Conservation (phyloP, 139 green algal genomes). For the Yamagishiella unicocca region DNA sequence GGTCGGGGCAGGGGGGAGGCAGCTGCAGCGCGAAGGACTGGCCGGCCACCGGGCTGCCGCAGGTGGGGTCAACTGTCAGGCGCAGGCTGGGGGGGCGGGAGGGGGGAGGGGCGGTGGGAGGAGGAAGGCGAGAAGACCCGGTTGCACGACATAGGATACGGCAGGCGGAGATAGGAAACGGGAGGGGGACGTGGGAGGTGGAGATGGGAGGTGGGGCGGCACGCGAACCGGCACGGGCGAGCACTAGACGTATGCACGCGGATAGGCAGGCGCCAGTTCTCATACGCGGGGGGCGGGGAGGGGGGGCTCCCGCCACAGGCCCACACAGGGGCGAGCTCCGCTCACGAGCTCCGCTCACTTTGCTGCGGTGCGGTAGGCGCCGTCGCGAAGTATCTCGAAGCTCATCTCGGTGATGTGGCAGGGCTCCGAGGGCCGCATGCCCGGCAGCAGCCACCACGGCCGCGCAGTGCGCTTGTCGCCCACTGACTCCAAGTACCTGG, state of each 20-base stretch:
- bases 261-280: too few relatives aligned
- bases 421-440: conserved; percentile 19
- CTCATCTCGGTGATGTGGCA: neutral
- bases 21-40: neutral
- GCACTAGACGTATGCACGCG: too few relatives aligned
- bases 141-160: too few relatives aligned
- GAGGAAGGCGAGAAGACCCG: too few relatives aligned
- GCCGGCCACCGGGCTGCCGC: conserved; percentile 3
- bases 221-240: too few relatives aligned
- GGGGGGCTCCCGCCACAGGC: too few relatives aligned
- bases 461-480: neutral
- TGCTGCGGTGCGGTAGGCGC: neutral
- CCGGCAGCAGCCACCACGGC: neutral
- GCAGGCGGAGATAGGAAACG: neutral
- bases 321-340: too few relatives aligned
- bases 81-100: neutral
- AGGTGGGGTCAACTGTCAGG: neutral
- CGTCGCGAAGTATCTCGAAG: conserved; percentile 6
- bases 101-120: neutral
- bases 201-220: neutral
- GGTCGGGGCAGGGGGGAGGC: neutral
- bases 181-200: neutral
- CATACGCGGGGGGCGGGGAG: too few relatives aligned
- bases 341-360: conserved; percentile 5
- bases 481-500: neutral